Evolutionary conservation across 1,284 basidiomycete species (phyloP).

Genomic region (Malassezia yamatoensis): DNA sequence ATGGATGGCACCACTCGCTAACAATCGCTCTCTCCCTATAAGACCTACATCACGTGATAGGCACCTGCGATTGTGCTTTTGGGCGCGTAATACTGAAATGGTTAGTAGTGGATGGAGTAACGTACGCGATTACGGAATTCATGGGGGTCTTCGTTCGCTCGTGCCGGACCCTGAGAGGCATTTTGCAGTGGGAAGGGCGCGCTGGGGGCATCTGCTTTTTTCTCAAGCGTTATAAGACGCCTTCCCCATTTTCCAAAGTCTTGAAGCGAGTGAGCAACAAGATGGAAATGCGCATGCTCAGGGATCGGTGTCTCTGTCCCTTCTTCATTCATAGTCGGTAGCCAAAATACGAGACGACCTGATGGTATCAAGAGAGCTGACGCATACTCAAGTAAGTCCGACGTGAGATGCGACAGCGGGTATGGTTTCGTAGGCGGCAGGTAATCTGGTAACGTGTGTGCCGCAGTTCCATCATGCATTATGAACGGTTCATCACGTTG

Average conservation of each 20-base stretch:
- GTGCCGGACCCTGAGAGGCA: conserved; percentile 19
- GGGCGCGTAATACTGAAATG: conserved; percentile 5
- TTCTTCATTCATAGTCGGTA: conserved; percentile 38
- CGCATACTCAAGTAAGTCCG: conserved; percentile 71
- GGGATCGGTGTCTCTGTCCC: conserved; percentile 24
- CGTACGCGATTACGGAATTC: conserved; percentile 33
- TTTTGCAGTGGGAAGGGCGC: background rate
- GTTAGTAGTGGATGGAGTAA: background rate
- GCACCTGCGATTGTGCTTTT: too few relatives aligned
- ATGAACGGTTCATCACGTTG: conserved; percentile 39
- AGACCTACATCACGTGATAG: too few relatives aligned
- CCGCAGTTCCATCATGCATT: conserved; percentile 39
- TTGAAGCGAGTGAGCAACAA: conserved; percentile 67
- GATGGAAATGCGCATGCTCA: conserved; percentile 52
- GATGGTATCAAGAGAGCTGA: conserved; percentile 72
- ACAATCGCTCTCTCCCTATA: background rate
- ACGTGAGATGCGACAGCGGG: conserved; percentile 72
- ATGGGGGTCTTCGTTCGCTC: conserved; percentile 25
- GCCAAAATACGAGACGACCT: conserved; percentile 79
- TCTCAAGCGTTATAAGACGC: conserved; percentile 41
- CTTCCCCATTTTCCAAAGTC: conserved; percentile 93
- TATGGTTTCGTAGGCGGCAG: conserved; percentile 71
- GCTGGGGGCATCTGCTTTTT: conserved; percentile 18
- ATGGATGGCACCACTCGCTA: background rate
- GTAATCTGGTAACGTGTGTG: conserved; percentile 43